Evolutionary conservation across 148 eudicot genomes (phyloP), one percentile per base, ranked within the genome.

Genomic region (Bassia scoparia): DNA sequence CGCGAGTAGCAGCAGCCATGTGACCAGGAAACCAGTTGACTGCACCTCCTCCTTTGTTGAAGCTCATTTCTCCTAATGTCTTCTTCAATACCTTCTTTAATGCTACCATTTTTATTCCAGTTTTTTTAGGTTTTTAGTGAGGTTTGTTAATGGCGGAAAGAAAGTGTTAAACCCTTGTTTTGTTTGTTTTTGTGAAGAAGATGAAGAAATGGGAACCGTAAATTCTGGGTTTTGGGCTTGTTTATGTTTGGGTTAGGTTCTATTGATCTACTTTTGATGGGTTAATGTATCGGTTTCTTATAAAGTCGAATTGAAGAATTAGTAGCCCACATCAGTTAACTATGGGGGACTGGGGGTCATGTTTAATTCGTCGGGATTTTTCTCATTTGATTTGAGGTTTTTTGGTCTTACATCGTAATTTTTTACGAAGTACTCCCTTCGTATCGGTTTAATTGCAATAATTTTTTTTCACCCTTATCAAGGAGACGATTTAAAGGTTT

Each of bases 1-100:
- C 99, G 49, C 96, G 91, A 31, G 90, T 88, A 70, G 97, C 97
- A n/a, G 97, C 87, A 26, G 99, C 99, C 99, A 95, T 89, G 88
- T 91, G 99, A 31, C 99, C 97, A 0, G 99, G 97, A 68, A 88
- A 95, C 99, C 99, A 95, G 66, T 95, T 95, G 76, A 95, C 83
- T 50, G 77, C 58, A 2, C 96, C 98, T 5, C 92, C 99, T 0
- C 97, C 97, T 62, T 79, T 87, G 82, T 73, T 83, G 38, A 91
- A 84, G 18, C 84, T 87, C 96, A 91, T 89, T 50, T 86, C 88
- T 27, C 93, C 93, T 21, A 90, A 21, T 0, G 80, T 75, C 72
- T 82, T 87, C 77, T 74, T 87, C 71, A 77, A 54, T 20, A 78
- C 35, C 17, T 33, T 77, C 71, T 67, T 84, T 67, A 78, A 61